Conservation (phyloP, 1,284 basidiomycete genomes). For the Pyrrhoderma noxium region DNA sequence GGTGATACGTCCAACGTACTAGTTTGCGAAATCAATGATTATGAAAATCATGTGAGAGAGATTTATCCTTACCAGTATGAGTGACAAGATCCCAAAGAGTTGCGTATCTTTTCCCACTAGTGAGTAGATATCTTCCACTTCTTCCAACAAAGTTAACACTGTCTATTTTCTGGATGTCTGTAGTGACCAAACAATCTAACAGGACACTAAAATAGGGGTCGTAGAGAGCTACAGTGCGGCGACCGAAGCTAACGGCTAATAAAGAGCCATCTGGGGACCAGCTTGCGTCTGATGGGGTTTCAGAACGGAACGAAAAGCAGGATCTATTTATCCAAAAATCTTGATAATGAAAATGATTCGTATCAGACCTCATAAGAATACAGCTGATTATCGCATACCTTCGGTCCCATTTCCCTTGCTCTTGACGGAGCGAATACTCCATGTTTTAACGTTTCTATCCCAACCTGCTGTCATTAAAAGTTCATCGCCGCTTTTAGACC, state of each 20-base stretch:
- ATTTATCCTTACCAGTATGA: conserved; percentile 49
- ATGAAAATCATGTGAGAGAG: conserved; percentile 10
- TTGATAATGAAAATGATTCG: conserved; percentile 26
- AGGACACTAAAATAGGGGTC: conserved; percentile 65
- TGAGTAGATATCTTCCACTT: conserved; percentile 55
- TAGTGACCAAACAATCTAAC: conserved; percentile 54
- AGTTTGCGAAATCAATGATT: conserved; percentile 7
- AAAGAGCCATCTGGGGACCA: conserved; percentile 89
- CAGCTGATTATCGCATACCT: conserved; percentile 32
- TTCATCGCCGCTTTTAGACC: conserved; percentile 26
- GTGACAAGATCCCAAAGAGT: conserved; percentile 78
- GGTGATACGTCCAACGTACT: conserved; percentile 57
- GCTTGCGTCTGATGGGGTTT: conserved; percentile 55
- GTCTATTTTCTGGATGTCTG: conserved; percentile 40
- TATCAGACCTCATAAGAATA: background rate
- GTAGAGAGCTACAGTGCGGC: conserved; percentile 66
- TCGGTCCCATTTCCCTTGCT: conserved; percentile 40
- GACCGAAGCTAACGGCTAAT: conserved; percentile 66
- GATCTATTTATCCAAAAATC: conserved; percentile 77
- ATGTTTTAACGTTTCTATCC: conserved; percentile 67
- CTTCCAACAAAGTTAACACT: conserved; percentile 60
- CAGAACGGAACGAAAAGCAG: conserved; percentile 61
- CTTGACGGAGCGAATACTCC: conserved; percentile 47
- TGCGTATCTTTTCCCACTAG: conserved; percentile 45
- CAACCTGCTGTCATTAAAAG: conserved; percentile 63